Base-by-base conservation (phyloP, 768 basidiomycete species). In the Lactarius indigo region DNA sequence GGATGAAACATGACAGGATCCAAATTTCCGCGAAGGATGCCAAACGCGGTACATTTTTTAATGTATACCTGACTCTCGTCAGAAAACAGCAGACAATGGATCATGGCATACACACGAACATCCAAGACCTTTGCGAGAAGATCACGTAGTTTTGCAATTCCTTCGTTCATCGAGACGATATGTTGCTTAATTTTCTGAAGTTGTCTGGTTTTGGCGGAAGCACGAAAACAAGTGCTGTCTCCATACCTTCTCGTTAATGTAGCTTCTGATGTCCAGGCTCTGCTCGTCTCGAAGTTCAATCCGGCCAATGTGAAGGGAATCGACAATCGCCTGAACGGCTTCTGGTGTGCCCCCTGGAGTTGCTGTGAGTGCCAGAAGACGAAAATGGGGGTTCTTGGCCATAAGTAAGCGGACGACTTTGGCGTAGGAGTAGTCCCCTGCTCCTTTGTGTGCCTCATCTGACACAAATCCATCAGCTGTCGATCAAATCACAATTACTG, bases 371-470 rank as follows among this genome's bases (percentile, higher is more conserved):
- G 97, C 97, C 26, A 99, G 80, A 10, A 98, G 81, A 18, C 97
- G 88, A 74, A 96, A 96, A 76, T 95, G 85, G 0, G 94, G 94
- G 72, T 98, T 98, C 77, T 92, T 94, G 2, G 92, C 87, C 89
- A 95, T 97, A 71, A 99, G 82, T 71, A 83, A 93, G 9, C 95
- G 89, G 44, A 98, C 81, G 37, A 92, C 88, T 73, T 91, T 88
- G 54, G 91, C 90, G 73, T 98, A 98, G 5, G 96, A 90, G 72
- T 97, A 96, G 66, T 92, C 89, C 2, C 97, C 96, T 0, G 89
- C 93, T 13, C 92, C 96, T 70, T 90, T 88, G 77, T 99, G 97
- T 0, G 97, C 97, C 75, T 98, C 96, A 71, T 98, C 96, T 95
- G 64, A 57, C 57, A 58, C 28, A 31, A 30, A 20, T 4, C 18